Percentiles rank a stretch among this genome's conserved stretches.
Evolutionary conservation across 1,284 basidiomycete genomes (phyloP).

Genomic region (Cryptococcus sp.): DNA sequence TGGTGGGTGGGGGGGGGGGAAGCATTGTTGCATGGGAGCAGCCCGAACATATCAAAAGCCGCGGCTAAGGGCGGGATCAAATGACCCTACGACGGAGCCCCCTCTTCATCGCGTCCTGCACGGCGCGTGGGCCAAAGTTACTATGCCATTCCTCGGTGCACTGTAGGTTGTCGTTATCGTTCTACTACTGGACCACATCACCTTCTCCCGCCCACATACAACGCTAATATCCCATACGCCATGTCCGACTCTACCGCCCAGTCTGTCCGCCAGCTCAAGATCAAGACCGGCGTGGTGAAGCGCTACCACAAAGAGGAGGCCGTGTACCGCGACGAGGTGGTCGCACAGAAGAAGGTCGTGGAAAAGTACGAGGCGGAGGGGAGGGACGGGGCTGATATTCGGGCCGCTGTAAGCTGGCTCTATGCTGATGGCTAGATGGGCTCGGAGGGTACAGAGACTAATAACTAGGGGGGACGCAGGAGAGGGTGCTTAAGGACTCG

Average conservation of each 20-base stretch:
- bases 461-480: conserved; percentile 57
- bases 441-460: not conserved
- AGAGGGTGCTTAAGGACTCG: conserved; percentile 70
- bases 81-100: too few species aligned
- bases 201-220: too few species aligned
- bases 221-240: too few species aligned
- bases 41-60: too few species aligned
- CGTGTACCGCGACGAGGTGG: conserved; percentile 66
- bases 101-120: too few species aligned
- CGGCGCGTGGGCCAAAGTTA: too few species aligned
- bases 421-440: not conserved
- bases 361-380: conserved; percentile 63
- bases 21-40: too few species aligned
- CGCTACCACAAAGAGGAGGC: conserved; percentile 70
- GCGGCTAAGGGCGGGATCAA: too few species aligned
- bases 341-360: conserved; percentile 59
- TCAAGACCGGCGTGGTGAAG: conserved; percentile 69
- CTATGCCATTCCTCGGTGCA: too few species aligned
- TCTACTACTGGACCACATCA: too few species aligned
- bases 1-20: too few species aligned
- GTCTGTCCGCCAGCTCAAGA: conserved; percentile 62
- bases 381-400: conserved; percentile 74
- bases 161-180: too few species aligned
- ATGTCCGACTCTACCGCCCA: conserved; percentile 40
- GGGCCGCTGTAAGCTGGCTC: conserved; percentile 65